Evolutionary conservation across 306 rosid species (phyloP).

Genomic region (Malus sylvestris): DNA sequence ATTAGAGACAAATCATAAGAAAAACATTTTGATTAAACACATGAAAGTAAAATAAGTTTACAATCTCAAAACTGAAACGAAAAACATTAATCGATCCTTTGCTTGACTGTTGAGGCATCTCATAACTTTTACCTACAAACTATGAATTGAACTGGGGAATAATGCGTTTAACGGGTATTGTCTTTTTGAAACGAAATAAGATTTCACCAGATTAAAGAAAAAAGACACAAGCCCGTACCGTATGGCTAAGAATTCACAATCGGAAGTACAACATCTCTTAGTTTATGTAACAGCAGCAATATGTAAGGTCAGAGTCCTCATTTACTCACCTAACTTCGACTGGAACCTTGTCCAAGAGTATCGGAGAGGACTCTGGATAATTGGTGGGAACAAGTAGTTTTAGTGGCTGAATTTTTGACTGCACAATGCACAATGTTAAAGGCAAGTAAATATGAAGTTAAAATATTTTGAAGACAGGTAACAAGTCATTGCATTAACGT

Average conservation of each 20-base stretch:
- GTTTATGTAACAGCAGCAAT: not conserved
- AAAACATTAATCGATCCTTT: too few relatives aligned
- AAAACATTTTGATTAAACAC: too few relatives aligned
- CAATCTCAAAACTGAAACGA: too few relatives aligned
- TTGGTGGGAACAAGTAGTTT: conserved; percentile 80
- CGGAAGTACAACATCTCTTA: not conserved
- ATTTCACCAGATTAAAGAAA: not conserved
- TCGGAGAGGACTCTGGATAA: conserved; percentile 77
- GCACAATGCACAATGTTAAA: conserved; percentile 47
- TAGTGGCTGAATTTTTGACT: conserved; percentile 82
- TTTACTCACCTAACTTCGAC: conserved; percentile 60
- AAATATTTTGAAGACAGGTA: not conserved
- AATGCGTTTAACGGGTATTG: too few relatives aligned
- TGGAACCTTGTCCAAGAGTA: conserved; percentile 71
- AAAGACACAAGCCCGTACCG: too few relatives aligned
- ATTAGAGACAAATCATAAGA: not conserved
- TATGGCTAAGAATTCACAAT: not conserved
- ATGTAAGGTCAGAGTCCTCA: not conserved
- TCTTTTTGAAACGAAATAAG: not conserved
- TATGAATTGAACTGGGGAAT: too few relatives aligned
- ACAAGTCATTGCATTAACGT: not conserved
- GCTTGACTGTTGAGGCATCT: too few relatives aligned
- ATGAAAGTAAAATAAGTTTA: too few relatives aligned
- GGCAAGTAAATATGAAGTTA: conserved; percentile 17
- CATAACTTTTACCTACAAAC: too few relatives aligned